phyloP scores from a whole-genome alignment of 805 yeast species.

The Cyberlindnera maritima region DNA sequence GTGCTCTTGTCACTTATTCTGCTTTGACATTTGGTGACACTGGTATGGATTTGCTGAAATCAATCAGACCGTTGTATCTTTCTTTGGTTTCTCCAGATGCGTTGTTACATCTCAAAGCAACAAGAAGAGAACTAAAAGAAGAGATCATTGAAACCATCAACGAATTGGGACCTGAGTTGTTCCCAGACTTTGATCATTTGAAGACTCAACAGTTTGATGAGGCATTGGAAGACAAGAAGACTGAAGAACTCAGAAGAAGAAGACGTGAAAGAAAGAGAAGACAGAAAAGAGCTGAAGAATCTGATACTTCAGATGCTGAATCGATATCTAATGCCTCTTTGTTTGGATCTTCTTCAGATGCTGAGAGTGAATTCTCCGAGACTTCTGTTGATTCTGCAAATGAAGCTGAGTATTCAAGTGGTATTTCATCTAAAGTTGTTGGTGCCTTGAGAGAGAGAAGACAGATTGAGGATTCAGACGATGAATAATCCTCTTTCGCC shows the following conservation, averaged over 20 bases:
- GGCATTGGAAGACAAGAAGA: constrained; percentile 34
- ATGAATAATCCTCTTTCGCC: background rate
- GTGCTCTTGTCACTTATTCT: constrained; percentile 78
- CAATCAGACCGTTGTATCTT: constrained; percentile 75
- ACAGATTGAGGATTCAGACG: constrained; percentile 7
- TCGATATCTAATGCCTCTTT: constrained; percentile 38
- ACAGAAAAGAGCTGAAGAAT: constrained; percentile 9
- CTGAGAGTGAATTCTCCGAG: constrained; percentile 29
- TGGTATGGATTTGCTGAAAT: constrained; percentile 85
- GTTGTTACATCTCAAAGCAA: constrained; percentile 53
- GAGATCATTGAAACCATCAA: constrained; percentile 81
- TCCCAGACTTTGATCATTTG: constrained; percentile 72
- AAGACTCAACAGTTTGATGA: constrained; percentile 29
- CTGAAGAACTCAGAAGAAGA: constrained; percentile 36
- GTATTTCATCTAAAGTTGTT: constrained; percentile 26
- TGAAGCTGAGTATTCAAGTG: constrained; percentile 19
- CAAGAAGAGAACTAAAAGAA: constrained; percentile 59
- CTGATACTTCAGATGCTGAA: constrained; percentile 40
- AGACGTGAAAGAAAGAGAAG: constrained; percentile 29
- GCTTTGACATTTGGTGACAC: constrained; percentile 90
- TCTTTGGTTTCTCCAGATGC: constrained; percentile 59
- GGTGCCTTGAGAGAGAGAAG: constrained; percentile 31
- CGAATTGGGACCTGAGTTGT: constrained; percentile 77
- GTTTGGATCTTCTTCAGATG: constrained; percentile 41
- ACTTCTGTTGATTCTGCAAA: constrained; percentile 24